These are phyloP conservation scores for Trichoderma semiorbis DNA, from an alignment of 2,329 filamentous ascomycete genomes.

Conservation along the genomic window DNA sequence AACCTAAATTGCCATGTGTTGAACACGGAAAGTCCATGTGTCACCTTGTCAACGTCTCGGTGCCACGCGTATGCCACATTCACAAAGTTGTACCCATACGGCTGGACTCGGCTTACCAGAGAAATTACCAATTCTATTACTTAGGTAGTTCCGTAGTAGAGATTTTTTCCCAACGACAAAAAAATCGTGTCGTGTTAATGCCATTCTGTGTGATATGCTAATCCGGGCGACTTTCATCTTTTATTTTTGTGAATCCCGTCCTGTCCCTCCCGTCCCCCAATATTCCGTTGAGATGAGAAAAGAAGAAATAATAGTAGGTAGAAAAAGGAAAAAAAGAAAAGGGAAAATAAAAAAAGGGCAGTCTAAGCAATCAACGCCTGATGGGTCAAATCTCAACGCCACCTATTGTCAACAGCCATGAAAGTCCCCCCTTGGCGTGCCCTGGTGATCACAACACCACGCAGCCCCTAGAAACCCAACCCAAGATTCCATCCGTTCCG, in stretches of 20 bases:
- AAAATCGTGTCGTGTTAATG: not conserved
- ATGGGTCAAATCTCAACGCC: conserved; percentile 10
- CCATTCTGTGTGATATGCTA: conserved; percentile 11
- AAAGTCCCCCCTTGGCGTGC: conserved; percentile 4
- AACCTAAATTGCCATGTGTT: not conserved
- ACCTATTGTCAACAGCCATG: conserved; percentile 13
- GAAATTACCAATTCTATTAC: conserved; percentile 7
- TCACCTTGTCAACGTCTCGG: not conserved
- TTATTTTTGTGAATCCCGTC: conserved; percentile 8
- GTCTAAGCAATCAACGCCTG: conserved; percentile 15
- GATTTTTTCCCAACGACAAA: not conserved
- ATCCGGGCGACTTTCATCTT: conserved; percentile 2
- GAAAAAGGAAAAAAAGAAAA: not conserved
- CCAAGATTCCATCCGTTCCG: conserved; percentile 3
- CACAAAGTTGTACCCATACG: not conserved
- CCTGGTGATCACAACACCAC: not conserved
- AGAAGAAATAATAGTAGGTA: not conserved
- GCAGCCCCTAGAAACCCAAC: conserved; percentile 2
- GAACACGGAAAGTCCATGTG: not conserved
- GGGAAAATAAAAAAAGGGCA: not conserved
- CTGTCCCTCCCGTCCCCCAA: not conserved
- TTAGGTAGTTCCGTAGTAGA: not conserved
- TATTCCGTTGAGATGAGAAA: not conserved
- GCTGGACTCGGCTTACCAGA: not conserved
- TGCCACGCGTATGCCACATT: not conserved